phyloP scores from a whole-genome alignment of 2,329 filamentous ascomycete species.

The Talaromyces sp. region DNA sequence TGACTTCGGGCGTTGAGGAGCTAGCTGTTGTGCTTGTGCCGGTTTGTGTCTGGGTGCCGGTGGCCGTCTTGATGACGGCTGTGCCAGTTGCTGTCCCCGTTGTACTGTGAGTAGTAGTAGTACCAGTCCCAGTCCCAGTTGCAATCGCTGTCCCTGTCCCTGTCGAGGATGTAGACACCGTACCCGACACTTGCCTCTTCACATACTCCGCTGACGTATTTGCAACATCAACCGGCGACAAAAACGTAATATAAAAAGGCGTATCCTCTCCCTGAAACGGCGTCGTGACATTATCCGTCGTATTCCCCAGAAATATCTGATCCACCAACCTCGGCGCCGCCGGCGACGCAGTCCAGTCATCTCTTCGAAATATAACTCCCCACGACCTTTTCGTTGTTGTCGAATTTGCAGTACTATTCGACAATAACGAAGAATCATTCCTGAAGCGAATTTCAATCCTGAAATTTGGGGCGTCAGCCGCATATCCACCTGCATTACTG shows the following conservation, averaged over 20 bases:
- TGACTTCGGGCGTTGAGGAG: slow-evolving; percentile 28
- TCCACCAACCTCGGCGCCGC: slow-evolving; percentile 56
- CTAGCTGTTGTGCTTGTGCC: neutral
- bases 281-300: slow-evolving; percentile 69
- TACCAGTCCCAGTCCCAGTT: neutral
- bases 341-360: slow-evolving; percentile 43
- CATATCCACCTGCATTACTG: slow-evolving; percentile 57
- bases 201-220: neutral
- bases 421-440: slow-evolving; percentile 38
- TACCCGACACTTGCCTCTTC: slow-evolving; percentile 3
- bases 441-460: slow-evolving; percentile 68
- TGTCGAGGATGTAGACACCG: neutral
- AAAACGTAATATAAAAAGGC: slow-evolving; percentile 79
- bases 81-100: neutral
- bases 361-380: slow-evolving; percentile 29
- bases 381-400: slow-evolving; percentile 27
- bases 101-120: neutral
- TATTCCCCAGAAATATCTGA: slow-evolving; percentile 77
- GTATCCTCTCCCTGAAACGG: slow-evolving; percentile 81
- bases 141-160: neutral
- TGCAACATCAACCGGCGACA: slow-evolving; percentile 39
- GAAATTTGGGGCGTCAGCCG: slow-evolving; percentile 71
- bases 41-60: neutral
- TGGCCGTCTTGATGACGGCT: neutral
- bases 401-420: slow-evolving; percentile 35